Base-by-base conservation (phyloP, 2,329 filamentous ascomycete genomes). In the Pleomassaria siparia region DNA sequence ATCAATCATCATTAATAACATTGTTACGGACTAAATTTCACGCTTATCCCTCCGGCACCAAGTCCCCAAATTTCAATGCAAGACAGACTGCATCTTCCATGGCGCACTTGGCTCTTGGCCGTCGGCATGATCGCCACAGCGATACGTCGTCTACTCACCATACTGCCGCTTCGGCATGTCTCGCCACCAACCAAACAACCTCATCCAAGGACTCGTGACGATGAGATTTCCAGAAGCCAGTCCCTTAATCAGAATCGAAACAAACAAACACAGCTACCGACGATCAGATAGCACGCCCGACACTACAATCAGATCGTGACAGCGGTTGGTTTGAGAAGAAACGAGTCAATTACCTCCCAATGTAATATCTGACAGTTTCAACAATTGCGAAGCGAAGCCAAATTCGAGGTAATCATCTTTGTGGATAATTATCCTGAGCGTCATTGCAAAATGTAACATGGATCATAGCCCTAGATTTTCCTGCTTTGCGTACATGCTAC, bases 181-280 rank as follows among this genome's bases (percentile, higher is more conserved):
- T n/a, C n/a, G 20, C 35, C 18, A 7, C 35, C 9, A 24, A 37
- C 9, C 21, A 16, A 20, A 37, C 18, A 37, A 20, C 10, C 35
- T n/a, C n/a, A n/a, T n/a, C n/a, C 11, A 37, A 18, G 35, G 15
- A 37, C 24, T 24, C 20, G 7, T 22, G 12, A 15, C 13, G 21
- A 10, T 24, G 24, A 4, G 6, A n/a, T 18, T 12, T 24, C 24
- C 20, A 15, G 3, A 4, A 21, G 21, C 3, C 18, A 37, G 18
- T 37, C 35, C n/a, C 35, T 37, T 37, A 4, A 37, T 37, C 20
- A 13, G 35, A 37, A 22, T 22, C 35, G 35, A 37, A 37, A 37
- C 35, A 24, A 37, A 22, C 35, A 37, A 24, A 37, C 20, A 10
- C 18, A 20, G 20, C 35, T 20, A 20, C 24, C 6, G 35, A 13